phyloP scores from a whole-genome alignment of 305 asterid genomes.

The Rubia balearica region DNA sequence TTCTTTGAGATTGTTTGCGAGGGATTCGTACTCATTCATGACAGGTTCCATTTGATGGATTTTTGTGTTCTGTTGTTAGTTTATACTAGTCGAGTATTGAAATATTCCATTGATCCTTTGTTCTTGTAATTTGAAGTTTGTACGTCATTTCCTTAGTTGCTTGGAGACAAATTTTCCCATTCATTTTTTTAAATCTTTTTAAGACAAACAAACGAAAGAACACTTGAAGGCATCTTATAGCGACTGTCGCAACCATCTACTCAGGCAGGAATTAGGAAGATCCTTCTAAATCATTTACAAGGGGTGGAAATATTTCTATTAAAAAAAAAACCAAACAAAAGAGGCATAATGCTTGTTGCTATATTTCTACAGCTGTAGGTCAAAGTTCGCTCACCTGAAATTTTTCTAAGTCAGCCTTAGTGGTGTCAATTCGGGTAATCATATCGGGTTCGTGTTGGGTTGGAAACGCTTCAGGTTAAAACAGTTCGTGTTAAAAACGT shows the following conservation, averaged over 20 bases:
- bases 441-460: no score
- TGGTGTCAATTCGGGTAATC: no score
- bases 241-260: background rate
- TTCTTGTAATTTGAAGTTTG: background rate
- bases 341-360: background rate
- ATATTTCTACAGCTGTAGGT: background rate
- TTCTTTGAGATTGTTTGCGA: background rate
- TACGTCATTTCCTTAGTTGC: constrained; percentile 1
- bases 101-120: constrained; percentile 1
- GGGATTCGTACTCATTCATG: background rate
- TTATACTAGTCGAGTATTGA: background rate
- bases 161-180: background rate
- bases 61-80: background rate
- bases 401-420: no score
- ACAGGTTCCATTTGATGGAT: constrained; percentile 2
- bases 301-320: background rate
- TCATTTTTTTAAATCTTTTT: background rate
- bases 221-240: background rate
- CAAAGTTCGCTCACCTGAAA: background rate
- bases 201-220: background rate
- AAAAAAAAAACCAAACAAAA: background rate
- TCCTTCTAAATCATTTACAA: background rate
- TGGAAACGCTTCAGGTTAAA: no score
- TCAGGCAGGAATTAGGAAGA: background rate
- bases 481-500: no score